Base-by-base conservation (phyloP, 306 rosid genomes). In the Sphenostylis stenocarpa region DNA sequence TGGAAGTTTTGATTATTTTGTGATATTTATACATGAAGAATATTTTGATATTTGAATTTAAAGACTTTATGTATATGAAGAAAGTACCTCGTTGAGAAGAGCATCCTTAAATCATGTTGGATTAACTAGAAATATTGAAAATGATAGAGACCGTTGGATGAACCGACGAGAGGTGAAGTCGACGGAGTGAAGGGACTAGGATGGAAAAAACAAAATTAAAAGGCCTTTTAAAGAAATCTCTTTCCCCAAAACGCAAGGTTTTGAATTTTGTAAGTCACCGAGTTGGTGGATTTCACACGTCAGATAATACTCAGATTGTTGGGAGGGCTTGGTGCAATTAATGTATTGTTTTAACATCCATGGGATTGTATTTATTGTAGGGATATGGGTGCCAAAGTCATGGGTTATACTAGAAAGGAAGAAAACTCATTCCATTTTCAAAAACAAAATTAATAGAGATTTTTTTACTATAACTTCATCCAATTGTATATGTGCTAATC, bases 211-310 rank as follows among this genome's bases (percentile, higher is more conserved):
- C 0, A 31, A 41, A 44, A 6, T 43, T 38, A 1, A 1, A 21
- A 19, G 16, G 19, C 24, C 24, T 64, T 53, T 47, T 4, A 28
- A 47, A 11, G 20, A 68, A 5, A 13, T 51, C 11, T 28, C 4
- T 28, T 49, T 13, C 0, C 31, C n/a, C 1, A 14, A 13, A 15
- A 12, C 36, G 26, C 23, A 10, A 56, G 34, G 24, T 39, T 63
- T 55, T 55, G 62, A 61, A 16, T 14, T 28, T 60, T 23, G 57
- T 34, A 76, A 44, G 82, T 52, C 61, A 70, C 23, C 15, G 28
- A 15, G 84, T 55, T 67, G 85, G 82, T 85, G 79, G 20, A 33
- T 26, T 34, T 83, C 70, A 77, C 85, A 85, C 88, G 83, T 86
- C 53, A 33, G 70, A 79, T 9, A 65, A 66, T 61, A 67, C 57